Conservation (phyloP, 441 rosid genomes). For the Theobroma grandiflorum region DNA sequence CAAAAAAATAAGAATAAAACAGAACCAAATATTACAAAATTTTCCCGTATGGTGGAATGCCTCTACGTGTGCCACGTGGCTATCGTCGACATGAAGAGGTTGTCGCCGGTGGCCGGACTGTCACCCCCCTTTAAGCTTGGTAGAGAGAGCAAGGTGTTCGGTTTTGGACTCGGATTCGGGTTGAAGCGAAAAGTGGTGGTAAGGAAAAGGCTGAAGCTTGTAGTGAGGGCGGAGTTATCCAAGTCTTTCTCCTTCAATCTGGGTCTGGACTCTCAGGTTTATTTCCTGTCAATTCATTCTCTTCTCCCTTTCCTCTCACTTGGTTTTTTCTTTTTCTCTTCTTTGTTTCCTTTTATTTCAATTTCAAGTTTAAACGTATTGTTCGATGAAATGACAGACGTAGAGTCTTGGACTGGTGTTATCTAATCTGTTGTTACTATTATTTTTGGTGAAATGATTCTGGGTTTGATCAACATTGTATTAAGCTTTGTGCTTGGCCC, state of each 20-base stretch:
- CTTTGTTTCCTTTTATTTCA: neutral
- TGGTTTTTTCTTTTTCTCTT: neutral
- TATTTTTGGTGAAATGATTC: conserved; percentile 1
- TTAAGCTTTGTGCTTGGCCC: neutral
- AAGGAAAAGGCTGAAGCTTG: conserved; percentile 51
- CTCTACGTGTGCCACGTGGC: conserved; percentile 57
- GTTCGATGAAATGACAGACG: conserved; percentile 35
- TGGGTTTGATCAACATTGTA: neutral
- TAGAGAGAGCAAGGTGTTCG: conserved; percentile 31
- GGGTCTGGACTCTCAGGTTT: conserved; percentile 84
- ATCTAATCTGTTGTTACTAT: neutral
- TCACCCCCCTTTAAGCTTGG: conserved; percentile 34
- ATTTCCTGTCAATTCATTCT: neutral
- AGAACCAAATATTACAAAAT: neutral
- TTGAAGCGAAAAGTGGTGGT: conserved; percentile 44
- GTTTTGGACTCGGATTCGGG: conserved; percentile 44
- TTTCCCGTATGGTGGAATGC: conserved; percentile 65
- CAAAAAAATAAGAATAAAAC: neutral
- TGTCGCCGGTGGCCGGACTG: conserved; percentile 58
- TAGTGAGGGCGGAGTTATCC: conserved; percentile 66
- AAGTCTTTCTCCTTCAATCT: conserved; percentile 58
- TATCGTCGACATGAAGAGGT: conserved; percentile 52
- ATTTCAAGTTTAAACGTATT: conserved; percentile 12
- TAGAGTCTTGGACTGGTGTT: conserved; percentile 12
- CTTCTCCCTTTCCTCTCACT: neutral